A percentile compares a stretch with the other conserved stretches of the same genome.
These are phyloP conservation scores for Penicillium bialowiezense DNA, from an alignment of 495 filamentous ascomycete genomes.

Conservation along the genomic window DNA sequence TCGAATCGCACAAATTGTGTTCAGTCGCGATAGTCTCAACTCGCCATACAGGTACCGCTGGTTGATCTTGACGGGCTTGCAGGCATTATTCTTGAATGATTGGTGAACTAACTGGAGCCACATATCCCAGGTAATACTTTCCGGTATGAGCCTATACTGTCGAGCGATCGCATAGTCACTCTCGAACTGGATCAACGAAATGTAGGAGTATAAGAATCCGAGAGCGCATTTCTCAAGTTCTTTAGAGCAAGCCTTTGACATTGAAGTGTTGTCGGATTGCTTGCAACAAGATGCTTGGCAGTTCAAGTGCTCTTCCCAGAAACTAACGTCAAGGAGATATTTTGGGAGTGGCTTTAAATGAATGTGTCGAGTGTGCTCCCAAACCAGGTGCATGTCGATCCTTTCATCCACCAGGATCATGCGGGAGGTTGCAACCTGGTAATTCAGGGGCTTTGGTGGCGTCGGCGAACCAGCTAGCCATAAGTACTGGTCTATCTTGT, in stretches of 20 bases:
- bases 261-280: background rate
- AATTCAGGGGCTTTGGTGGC: conserved; percentile 46
- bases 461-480: conserved; percentile 50
- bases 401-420: conserved; percentile 42
- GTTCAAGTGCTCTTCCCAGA: conserved; percentile 32
- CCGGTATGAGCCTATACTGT: conserved; percentile 33
- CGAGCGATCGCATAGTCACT: conserved; percentile 42
- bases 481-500: conserved; percentile 34
- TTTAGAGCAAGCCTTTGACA: background rate
- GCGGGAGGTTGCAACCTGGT: conserved; percentile 39
- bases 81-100: conserved; percentile 1
- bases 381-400: conserved; percentile 41
- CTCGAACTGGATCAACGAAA: conserved; percentile 39
- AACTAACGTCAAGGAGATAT: conserved; percentile 36
- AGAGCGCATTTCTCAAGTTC: conserved; percentile 22
- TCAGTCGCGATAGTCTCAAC: conserved; percentile 31
- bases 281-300: conserved; percentile 2
- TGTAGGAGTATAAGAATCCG: conserved; percentile 45
- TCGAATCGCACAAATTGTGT: conserved; percentile 15
- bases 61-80: conserved; percentile 21
- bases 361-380: conserved; percentile 30
- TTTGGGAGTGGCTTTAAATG: conserved; percentile 46
- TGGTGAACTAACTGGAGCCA: conserved; percentile 18
- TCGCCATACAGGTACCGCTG: conserved; percentile 45
- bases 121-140: conserved; percentile 20